Evolutionary conservation across 2,329 filamentous ascomycete genomes (phyloP).

Genomic region (Fusarium sp.): DNA sequence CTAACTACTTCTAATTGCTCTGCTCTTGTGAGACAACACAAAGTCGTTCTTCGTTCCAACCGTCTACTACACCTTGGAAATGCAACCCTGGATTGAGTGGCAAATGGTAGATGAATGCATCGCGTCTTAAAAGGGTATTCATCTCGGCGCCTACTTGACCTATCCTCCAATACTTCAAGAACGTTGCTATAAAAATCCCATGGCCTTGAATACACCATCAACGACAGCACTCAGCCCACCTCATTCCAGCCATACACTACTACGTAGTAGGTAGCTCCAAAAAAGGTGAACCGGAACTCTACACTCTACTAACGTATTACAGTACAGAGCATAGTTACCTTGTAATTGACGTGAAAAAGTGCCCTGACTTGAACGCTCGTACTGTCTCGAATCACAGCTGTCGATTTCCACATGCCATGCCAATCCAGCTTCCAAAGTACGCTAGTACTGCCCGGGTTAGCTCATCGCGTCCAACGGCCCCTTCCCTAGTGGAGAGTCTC

Average conservation of each 20-base stretch:
- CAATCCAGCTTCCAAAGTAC: conserved; percentile 14
- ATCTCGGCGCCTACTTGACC: too few species aligned
- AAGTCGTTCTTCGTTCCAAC: not conserved
- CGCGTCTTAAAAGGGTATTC: not conserved
- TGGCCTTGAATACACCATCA: too few species aligned
- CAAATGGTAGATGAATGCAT: not conserved
- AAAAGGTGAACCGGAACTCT: too few species aligned
- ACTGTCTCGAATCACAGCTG: conserved; percentile 16
- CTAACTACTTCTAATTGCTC: conserved; percentile 1
- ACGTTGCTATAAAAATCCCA: too few species aligned
- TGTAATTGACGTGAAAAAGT: not conserved
- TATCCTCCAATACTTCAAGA: too few species aligned
- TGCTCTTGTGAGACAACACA: not conserved
- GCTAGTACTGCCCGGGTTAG: conserved; percentile 18
- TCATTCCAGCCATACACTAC: too few species aligned
- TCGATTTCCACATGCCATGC: conserved; percentile 19
- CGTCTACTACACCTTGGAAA: not conserved
- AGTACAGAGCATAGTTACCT: too few species aligned
- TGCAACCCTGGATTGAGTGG: not conserved
- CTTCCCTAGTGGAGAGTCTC: conserved; percentile 28
- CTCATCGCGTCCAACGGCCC: conserved; percentile 1
- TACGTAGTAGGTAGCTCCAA: too few species aligned
- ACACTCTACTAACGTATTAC: too few species aligned
- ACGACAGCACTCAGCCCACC: too few species aligned
- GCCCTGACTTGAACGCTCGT: conserved; percentile 18